Evolutionary conservation across 2,329 filamentous ascomycete species (phyloP), one percentile per base, ranked within the genome.

Genomic region (Calonectria pauciramosa): DNA sequence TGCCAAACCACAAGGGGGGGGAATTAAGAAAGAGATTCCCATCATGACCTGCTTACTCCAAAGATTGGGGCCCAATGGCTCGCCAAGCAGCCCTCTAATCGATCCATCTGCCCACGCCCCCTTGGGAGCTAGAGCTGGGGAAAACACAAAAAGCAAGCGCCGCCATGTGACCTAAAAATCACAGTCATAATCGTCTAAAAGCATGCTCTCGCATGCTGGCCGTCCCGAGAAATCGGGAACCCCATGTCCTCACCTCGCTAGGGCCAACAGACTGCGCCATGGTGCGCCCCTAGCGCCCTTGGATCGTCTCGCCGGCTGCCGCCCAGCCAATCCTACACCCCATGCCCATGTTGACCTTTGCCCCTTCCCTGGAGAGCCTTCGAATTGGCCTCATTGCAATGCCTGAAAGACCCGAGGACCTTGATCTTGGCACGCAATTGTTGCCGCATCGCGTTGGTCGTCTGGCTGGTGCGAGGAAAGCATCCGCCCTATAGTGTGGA

Each of bases 181-280:
- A 56, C 70, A 72, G 64, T 68, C 70, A 76, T 72, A 32, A 52
- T 59, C 66, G 11, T 59, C 64, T 54, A 63, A 73, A 66, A 70
- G 56, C 52, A 77, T 71, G 63, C 70, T 63, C 54, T 65, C 36
- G 59, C 70, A 74, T 72, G 49, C 44, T 65, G 16, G 20, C 23
- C 65, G 70, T 74, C 72, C 78, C 76, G 69, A 76, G 65, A 74
- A 76, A 34, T 59, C 69, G 78, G 75, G 14, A 74, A 76, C 67
- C 49, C 71, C 70, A 75, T 66, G 66, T 44, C 51, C 67, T 23
- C 52, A 49, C 51, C 67, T 23, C 52, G 49, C 16, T 68, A 76
- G 68, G 65, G 56, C 68, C 69, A 77, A 77, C 68, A 75, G 32
- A 56, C 54, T 56, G 73, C 71, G 70, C 72, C 73, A 74, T 72